Evolutionary conservation across 192 early-diverging fungal genomes (phyloP).

Genomic region (Rhizophagus prolifer): DNA sequence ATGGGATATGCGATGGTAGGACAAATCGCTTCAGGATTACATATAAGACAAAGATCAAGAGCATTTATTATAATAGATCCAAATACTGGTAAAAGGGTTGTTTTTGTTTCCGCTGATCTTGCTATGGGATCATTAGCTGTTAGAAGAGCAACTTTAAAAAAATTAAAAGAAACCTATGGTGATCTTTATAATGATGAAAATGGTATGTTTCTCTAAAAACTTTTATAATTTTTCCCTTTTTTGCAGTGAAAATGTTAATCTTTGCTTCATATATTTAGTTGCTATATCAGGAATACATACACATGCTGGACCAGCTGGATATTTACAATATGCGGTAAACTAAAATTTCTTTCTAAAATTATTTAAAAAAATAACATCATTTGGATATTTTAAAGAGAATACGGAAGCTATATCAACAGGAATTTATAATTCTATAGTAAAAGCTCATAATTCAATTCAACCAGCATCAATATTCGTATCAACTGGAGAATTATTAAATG

Average conservation of each 20-base stretch:
- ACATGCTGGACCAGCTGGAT: constrained; percentile 37
- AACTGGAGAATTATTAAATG: constrained; percentile 31
- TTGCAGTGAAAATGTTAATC: background rate
- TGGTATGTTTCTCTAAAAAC: background rate
- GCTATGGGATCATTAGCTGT: constrained; percentile 27
- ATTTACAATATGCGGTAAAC: constrained; percentile 37
- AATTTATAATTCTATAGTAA: constrained; percentile 30
- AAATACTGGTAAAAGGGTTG: constrained; percentile 16
- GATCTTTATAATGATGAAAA: background rate
- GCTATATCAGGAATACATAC: constrained; percentile 33
- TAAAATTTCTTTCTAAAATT: too few relatives aligned
- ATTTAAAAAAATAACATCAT: background rate
- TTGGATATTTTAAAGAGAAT: constrained; percentile 36
- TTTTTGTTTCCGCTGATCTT: constrained; percentile 31
- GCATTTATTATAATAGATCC: constrained; percentile 34
- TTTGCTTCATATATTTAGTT: background rate
- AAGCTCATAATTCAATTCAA: constrained; percentile 33
- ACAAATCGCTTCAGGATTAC: constrained; percentile 33
- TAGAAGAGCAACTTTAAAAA: background rate
- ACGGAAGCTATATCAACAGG: constrained; percentile 31
- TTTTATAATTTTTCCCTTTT: background rate
- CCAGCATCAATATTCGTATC: constrained; percentile 15
- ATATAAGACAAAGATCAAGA: constrained; percentile 30
- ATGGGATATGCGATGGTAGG: constrained; percentile 38
- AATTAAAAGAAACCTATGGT: background rate